A percentile compares a stretch with the other conserved stretches of the same genome.
Conservation (phyloP, 2,329 filamentous ascomycete species). For the Bipolaris cookei region DNA sequence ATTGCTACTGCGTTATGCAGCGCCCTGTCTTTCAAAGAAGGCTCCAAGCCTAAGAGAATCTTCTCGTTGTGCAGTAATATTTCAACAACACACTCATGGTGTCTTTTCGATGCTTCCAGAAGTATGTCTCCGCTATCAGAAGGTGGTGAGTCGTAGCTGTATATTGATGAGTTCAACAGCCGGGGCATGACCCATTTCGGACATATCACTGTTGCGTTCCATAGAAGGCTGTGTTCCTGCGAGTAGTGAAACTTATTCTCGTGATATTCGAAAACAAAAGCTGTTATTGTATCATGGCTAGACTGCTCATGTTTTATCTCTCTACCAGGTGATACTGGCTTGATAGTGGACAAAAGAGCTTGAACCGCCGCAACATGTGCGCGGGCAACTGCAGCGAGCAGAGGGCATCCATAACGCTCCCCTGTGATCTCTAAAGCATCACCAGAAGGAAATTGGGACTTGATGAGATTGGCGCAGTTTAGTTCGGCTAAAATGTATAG, state of each 20-base stretch:
- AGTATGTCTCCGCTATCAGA: neutral
- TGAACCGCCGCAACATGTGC: conserved; percentile 2
- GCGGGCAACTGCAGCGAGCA: neutral
- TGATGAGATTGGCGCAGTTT: neutral
- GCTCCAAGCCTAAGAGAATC: neutral
- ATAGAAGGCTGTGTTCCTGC: neutral
- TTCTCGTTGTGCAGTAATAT: neutral
- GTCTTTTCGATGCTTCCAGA: neutral
- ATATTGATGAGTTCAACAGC: neutral
- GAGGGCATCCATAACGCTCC: neutral
- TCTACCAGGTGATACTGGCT: neutral
- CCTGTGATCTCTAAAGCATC: neutral
- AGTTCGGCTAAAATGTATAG: neutral
- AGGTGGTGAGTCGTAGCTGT: too few relatives aligned
- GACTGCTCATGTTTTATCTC: neutral
- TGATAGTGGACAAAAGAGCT: neutral
- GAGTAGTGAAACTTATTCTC: too few relatives aligned
- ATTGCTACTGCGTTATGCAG: neutral
- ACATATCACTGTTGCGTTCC: neutral
- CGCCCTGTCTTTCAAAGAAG: neutral
- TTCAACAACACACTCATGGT: too few relatives aligned
- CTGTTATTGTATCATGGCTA: too few relatives aligned
- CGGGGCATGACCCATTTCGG: neutral
- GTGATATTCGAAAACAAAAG: too few relatives aligned
- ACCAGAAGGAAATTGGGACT: neutral